Evolutionary conservation across 495 filamentous ascomycete species (phyloP).

Genomic region (Sabuloglossum arenarium): DNA sequence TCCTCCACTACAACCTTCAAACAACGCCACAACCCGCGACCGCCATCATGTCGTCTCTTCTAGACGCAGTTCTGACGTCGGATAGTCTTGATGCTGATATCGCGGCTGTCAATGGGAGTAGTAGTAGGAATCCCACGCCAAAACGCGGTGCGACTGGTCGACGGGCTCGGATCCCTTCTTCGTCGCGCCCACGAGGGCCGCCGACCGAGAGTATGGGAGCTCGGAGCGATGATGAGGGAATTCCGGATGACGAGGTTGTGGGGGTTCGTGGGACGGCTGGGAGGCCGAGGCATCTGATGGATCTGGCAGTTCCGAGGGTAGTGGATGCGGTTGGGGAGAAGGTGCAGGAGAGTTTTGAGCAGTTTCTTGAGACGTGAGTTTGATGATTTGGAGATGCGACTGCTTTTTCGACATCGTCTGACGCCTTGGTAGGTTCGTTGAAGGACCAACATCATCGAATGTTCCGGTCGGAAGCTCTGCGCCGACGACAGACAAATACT

Average conservation of each 20-base stretch:
- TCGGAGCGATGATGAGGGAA: conserved; percentile 37
- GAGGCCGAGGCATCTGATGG: conserved; percentile 35
- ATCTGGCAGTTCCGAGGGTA: conserved; percentile 55
- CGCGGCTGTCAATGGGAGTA: background rate
- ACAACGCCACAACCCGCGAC: background rate
- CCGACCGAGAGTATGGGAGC: conserved; percentile 40
- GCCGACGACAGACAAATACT: conserved; percentile 73
- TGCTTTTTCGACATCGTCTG: conserved; percentile 4
- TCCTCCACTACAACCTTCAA: background rate
- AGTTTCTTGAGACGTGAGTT: conserved; percentile 63
- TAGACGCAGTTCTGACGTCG: background rate
- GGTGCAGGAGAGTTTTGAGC: conserved; percentile 68
- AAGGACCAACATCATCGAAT: conserved; percentile 52
- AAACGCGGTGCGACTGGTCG: background rate
- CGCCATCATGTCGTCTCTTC: conserved; percentile 1
- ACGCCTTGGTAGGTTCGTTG: conserved; percentile 36
- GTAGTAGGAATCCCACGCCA: background rate
- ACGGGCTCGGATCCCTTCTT: conserved; percentile 17
- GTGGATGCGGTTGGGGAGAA: conserved; percentile 72
- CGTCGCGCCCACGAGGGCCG: conserved; percentile 38
- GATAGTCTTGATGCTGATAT: background rate
- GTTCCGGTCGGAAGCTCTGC: conserved; percentile 45
- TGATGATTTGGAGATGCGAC: background rate
- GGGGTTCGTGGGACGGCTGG: conserved; percentile 31
- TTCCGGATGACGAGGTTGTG: conserved; percentile 43